Percentiles rank a stretch among this genome's conserved stretches.
phyloP scores from a whole-genome alignment of 805 yeast genomes.

The Wickerhamiella shivajii region DNA sequence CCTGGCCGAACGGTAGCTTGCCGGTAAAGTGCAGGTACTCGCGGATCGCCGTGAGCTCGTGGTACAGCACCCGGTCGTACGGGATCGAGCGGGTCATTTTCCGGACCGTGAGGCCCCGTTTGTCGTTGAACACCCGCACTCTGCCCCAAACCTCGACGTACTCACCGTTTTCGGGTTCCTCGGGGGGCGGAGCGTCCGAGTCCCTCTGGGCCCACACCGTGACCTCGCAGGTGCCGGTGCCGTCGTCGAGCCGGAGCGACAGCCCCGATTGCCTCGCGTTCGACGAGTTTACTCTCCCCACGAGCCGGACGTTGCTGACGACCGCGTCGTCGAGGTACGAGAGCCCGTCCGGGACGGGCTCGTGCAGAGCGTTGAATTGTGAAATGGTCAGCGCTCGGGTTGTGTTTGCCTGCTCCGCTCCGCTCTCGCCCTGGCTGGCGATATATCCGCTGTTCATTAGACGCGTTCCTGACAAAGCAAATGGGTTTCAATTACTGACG shows the following conservation, averaged over 20 bases:
- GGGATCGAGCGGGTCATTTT: constrained; percentile 36
- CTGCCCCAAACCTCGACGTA: constrained; percentile 40
- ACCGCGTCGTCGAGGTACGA: constrained; percentile 42
- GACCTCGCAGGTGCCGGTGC: constrained; percentile 52
- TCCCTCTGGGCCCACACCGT: constrained; percentile 41
- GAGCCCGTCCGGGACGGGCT: too few relatives aligned
- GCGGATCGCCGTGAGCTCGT: constrained; percentile 41
- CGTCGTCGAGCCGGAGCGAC: constrained; percentile 37
- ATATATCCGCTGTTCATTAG: too few relatives aligned
- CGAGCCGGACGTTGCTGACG: constrained; percentile 38
- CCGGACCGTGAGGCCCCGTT: constrained; percentile 36
- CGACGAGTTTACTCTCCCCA: constrained; percentile 43
- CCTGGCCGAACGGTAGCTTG: constrained; percentile 8
- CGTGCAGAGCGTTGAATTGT: too few relatives aligned
- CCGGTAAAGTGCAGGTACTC: constrained; percentile 28
- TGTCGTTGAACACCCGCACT: constrained; percentile 35
- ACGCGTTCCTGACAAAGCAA: too few relatives aligned
- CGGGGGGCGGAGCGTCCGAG: constrained; percentile 23
- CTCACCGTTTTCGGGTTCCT: constrained; percentile 25
- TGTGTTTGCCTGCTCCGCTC: too few relatives aligned
- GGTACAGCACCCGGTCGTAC: constrained; percentile 47
- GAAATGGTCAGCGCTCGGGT: too few relatives aligned
- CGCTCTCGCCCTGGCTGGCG: too few relatives aligned
- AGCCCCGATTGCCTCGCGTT: constrained; percentile 22
- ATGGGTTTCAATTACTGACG: too few relatives aligned